phyloP scores from a whole-genome alignment of 1,284 basidiomycete genomes.

The Ustilago loliicola region DNA sequence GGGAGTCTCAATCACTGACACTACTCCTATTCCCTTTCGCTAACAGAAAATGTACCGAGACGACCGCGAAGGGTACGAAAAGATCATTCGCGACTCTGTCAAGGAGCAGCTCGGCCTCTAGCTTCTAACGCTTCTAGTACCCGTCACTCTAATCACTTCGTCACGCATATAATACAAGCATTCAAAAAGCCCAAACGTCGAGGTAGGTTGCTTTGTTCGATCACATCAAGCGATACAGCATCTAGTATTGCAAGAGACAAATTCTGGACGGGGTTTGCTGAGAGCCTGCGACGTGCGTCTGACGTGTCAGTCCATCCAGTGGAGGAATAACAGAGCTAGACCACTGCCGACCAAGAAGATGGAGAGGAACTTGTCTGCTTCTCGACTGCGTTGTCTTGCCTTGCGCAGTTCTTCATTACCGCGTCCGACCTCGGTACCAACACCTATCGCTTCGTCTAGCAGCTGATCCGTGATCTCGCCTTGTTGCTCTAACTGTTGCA shows the following conservation, averaged over 20 bases:
- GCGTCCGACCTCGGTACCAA: slow-evolving; percentile 84
- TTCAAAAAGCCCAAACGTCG: not conserved
- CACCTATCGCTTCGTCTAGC: slow-evolving; percentile 87
- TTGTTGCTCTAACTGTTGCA: slow-evolving; percentile 85
- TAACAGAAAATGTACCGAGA: slow-evolving; percentile 68
- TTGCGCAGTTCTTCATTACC: slow-evolving; percentile 87
- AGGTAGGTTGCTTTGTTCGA: no score
- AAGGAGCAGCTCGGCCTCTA: slow-evolving; percentile 67
- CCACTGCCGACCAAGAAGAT: slow-evolving; percentile 88
- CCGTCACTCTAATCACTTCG: not conserved
- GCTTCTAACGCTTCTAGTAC: not conserved
- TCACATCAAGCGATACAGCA: no score
- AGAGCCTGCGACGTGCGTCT: no score
- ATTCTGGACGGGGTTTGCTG: no score
- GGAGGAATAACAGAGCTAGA: slow-evolving; percentile 85
- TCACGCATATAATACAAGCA: slow-evolving; percentile 8
- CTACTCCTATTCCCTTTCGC: not conserved
- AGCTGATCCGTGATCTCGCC: slow-evolving; percentile 89
- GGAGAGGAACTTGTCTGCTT: slow-evolving; percentile 84
- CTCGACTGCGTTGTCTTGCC: slow-evolving; percentile 83
- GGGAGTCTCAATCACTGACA: not conserved
- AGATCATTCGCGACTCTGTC: slow-evolving; percentile 64
- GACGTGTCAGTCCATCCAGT: slow-evolving; percentile 72
- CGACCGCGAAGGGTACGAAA: slow-evolving; percentile 66
- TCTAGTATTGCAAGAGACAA: not conserved